These are phyloP conservation scores for Fusarium denticulatum DNA, from an alignment of 2,329 filamentous ascomycete genomes.

Conservation along the genomic window DNA sequence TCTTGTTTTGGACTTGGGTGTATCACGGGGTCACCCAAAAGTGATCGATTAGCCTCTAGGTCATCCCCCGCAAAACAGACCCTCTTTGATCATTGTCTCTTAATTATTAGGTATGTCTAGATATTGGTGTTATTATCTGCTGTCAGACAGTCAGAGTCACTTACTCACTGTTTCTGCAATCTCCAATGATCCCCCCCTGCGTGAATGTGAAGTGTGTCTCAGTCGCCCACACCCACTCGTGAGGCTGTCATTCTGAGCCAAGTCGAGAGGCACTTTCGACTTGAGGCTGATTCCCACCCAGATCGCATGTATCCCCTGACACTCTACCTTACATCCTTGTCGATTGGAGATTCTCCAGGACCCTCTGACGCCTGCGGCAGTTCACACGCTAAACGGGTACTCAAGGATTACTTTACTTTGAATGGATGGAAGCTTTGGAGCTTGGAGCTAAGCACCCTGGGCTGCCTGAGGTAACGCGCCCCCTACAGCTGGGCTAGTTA, in stretches of 20 bases:
- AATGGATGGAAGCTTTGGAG: neutral
- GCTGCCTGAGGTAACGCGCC: neutral
- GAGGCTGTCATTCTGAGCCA: slow-evolving; percentile 25
- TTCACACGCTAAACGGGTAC: slow-evolving; percentile 32
- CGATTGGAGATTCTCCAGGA: slow-evolving; percentile 12
- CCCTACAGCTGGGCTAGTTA: neutral
- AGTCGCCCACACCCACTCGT: slow-evolving; percentile 24
- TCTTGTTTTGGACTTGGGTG: slow-evolving; percentile 6
- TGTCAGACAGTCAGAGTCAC: neutral
- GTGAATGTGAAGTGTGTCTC: slow-evolving; percentile 27
- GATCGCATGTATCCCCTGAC: slow-evolving; percentile 10
- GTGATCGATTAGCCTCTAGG: slow-evolving; percentile 17
- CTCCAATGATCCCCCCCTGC: slow-evolving; percentile 19
- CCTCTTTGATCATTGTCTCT: slow-evolving; percentile 2
- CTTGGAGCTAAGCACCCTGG: neutral
- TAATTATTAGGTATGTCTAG: neutral
- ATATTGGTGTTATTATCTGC: neutral
- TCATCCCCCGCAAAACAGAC: slow-evolving; percentile 15
- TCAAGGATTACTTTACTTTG: neutral
- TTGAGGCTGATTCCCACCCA: slow-evolving; percentile 24
- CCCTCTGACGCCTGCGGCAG: slow-evolving; percentile 35
- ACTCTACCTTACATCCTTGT: slow-evolving; percentile 2
- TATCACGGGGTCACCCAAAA: slow-evolving; percentile 35
- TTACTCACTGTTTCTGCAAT: neutral
- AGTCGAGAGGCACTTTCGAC: slow-evolving; percentile 8